Base-by-base conservation (phyloP, 106 monocot species). In the Allium sativum region DNA sequence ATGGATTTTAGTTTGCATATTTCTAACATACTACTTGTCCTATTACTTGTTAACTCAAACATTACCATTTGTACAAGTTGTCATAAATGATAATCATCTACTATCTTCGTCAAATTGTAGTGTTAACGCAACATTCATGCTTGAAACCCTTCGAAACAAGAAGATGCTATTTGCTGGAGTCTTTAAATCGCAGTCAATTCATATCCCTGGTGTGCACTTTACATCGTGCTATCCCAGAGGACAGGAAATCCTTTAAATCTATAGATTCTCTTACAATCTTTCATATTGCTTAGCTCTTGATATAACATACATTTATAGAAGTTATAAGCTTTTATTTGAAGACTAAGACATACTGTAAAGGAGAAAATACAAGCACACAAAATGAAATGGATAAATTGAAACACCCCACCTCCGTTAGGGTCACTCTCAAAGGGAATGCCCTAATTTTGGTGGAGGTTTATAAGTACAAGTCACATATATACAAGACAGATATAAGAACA, bases 201-300 rank as follows among this genome's bases (percentile, higher is more conserved):
- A 64, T 70, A 22, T 93, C 93, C n/a, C 65, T 93, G 77, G 76
- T 89, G 7, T 93, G 93, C 52, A 79, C 89, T 48, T 76, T 93
- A 6, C 76, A 78, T 21, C 50, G 68, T 56, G 78, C 53, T 8
- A 76, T 89, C 18, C 89, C 86, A 42, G 40, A 84, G 6, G 21
- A 55, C n/a, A 72, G 76, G 14, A 79, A 88, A 61, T 82, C 84
- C 45, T 67, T 88, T 18, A 48, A 72, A 10, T 82, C 75, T 12
- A 57, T 62, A 20, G 79, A 66, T 16, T 73, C 88, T 0, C 72
- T 86, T 7, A 76, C 77, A 0, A 41, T 73, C 41, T 93, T 93
- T 74, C 72, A 21, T 8, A 86, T 74, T 70, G 12, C 53, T 52
- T 47, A 47, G 12, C 47, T 47, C 12, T 47, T 47, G 47, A 47